These are phyloP conservation scores for Davidsoniella eucalypti DNA, from an alignment of 2,329 filamentous ascomycete species.

Conservation along the genomic window DNA sequence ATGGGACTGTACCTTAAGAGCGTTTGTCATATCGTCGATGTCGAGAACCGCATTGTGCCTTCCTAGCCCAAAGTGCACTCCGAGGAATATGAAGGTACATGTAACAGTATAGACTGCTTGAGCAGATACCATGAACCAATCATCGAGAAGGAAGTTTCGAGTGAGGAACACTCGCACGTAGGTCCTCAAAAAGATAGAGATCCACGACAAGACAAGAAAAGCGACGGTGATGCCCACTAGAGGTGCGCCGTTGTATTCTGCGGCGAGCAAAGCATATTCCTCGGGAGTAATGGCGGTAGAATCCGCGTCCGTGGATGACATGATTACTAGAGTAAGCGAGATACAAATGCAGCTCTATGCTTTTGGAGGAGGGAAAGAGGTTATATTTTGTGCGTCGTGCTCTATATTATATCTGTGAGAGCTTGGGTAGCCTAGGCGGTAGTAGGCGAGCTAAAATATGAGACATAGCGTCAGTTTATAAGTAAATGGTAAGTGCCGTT, in stretches of 20 bases:
- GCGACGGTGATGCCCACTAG: slow-evolving; percentile 22
- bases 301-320: neutral
- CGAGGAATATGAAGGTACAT: slow-evolving; percentile 29
- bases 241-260: slow-evolving; percentile 24
- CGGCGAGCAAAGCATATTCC: slow-evolving; percentile 17
- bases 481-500: no score
- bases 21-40: slow-evolving; percentile 25
- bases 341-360: no score
- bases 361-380: neutral
- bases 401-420: neutral
- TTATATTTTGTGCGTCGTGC: neutral
- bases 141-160: slow-evolving; percentile 31
- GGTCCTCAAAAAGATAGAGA: slow-evolving; percentile 27
- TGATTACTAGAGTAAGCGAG: no score
- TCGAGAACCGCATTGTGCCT: slow-evolving; percentile 29
- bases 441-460: neutral
- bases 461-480: neutral
- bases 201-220: slow-evolving; percentile 25
- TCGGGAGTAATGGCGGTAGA: neutral
- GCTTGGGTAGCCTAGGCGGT: neutral
- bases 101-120: slow-evolving; percentile 31
- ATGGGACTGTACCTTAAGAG: slow-evolving; percentile 25
- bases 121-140: slow-evolving; percentile 35
- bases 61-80: slow-evolving; percentile 28
- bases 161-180: slow-evolving; percentile 29